These are phyloP conservation scores for Oryza australiensis DNA, from an alignment of 176 grass and related monocot genomes.

Conservation along the genomic window DNA sequence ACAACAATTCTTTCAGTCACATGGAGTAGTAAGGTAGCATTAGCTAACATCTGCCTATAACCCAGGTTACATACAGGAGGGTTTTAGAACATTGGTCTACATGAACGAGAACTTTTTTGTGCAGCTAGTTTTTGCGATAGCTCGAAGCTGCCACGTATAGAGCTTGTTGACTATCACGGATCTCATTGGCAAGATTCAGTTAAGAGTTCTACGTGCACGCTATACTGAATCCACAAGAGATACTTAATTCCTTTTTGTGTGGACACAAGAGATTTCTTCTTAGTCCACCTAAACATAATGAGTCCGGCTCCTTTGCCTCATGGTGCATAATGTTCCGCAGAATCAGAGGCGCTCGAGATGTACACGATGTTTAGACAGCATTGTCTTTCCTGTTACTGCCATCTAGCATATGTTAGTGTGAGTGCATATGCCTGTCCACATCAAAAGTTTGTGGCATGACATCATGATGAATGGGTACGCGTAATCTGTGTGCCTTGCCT, in stretches of 20 bases:
- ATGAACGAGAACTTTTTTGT: conserved; percentile 14
- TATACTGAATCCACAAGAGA: conserved; percentile 10
- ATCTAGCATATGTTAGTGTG: not conserved
- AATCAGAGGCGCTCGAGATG: conserved; percentile 14
- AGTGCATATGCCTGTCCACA: not conserved
- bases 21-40: conserved; percentile 31
- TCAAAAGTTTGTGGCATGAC: conserved; percentile 19
- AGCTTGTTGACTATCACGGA: not conserved
- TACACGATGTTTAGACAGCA: conserved; percentile 9
- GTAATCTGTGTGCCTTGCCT: not conserved
- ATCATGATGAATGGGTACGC: not conserved
- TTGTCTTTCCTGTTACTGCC: not conserved
- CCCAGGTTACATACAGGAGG: conserved; percentile 41
- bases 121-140: conserved; percentile 40
- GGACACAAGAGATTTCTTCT: not conserved
- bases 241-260: no score
- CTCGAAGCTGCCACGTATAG: conserved; percentile 19
- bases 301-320: not conserved
- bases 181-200: conserved; percentile 19
- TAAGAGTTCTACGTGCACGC: not conserved
- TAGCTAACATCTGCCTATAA: conserved; percentile 25
- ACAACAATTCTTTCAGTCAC: conserved; percentile 14
- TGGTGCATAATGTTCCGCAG: not conserved
- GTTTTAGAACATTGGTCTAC: conserved; percentile 33
- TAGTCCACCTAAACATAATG: conserved; percentile 13